Conservation (phyloP, 768 basidiomycete genomes). For the Austroboletus eburneus region DNA sequence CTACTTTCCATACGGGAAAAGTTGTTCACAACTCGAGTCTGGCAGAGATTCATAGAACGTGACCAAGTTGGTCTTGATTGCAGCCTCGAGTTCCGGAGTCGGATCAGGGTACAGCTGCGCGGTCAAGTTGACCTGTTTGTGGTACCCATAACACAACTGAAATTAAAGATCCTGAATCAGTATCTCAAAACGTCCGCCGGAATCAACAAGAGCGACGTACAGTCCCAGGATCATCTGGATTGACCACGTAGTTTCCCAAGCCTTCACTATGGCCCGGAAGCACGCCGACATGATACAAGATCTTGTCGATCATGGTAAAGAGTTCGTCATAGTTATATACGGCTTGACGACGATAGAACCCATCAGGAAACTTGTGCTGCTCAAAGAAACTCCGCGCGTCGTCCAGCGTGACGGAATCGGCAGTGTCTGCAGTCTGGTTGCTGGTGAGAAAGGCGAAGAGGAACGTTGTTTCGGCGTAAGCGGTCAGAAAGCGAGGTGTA, state of each 20-base stretch:
- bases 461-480: conserved; percentile 20
- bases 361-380: conserved; percentile 13
- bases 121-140: conserved; percentile 19
- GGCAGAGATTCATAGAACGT: conserved; percentile 11
- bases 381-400: conserved; percentile 20
- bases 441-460: conserved; percentile 24
- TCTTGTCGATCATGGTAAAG: background rate
- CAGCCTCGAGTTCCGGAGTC: conserved; percentile 13
- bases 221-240: conserved; percentile 8
- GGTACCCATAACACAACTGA: conserved; percentile 19
- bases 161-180: conserved; percentile 8
- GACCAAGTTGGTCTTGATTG: conserved; percentile 20
- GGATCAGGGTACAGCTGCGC: conserved; percentile 21
- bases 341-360: conserved; percentile 17
- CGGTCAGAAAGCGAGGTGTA: conserved; percentile 17
- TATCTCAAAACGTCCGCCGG: background rate
- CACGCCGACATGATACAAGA: conserved; percentile 4
- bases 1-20: conserved; percentile 16
- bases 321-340: conserved; percentile 8
- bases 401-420: conserved; percentile 11
- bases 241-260: conserved; percentile 11
- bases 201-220: conserved; percentile 6
- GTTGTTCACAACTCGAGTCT: conserved; percentile 10
- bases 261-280: conserved; percentile 18
- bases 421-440: conserved; percentile 19